phyloP scores from a whole-genome alignment of 495 filamentous ascomycete species.

The Ramalina peruviana region DNA sequence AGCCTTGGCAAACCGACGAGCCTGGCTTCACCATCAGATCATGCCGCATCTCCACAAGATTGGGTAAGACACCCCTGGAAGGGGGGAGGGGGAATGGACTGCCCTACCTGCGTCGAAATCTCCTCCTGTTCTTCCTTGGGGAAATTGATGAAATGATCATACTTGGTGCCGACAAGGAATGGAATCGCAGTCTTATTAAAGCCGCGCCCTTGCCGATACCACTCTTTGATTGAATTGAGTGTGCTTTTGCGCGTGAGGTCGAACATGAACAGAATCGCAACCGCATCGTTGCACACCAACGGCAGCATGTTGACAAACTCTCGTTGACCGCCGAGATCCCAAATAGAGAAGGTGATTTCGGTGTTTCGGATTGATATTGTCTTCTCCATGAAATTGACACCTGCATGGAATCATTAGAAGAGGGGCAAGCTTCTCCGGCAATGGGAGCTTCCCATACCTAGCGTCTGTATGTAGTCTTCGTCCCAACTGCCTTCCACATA shows the following conservation, averaged over 20 bases:
- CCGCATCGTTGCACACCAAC: constrained; percentile 95
- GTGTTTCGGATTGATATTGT: constrained; percentile 98
- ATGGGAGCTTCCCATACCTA: constrained; percentile 41
- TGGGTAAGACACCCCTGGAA: not conserved
- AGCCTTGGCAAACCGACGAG: constrained; percentile 88
- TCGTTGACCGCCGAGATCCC: constrained; percentile 94
- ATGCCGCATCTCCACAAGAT: not conserved
- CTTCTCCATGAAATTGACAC: constrained; percentile 99
- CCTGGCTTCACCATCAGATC: constrained; percentile 34
- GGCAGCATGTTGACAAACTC: constrained; percentile 99
- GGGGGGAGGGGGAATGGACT: not conserved
- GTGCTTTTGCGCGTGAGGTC: constrained; percentile 96
- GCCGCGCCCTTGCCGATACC: constrained; percentile 93
- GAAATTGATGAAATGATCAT: constrained; percentile 98
- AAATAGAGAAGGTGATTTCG: constrained; percentile 99
- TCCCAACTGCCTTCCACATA: constrained; percentile 99
- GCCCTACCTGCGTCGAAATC: constrained; percentile 75
- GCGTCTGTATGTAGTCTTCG: constrained; percentile 97
- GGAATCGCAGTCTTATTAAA: constrained; percentile 99
- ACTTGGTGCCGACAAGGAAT: constrained; percentile 92
- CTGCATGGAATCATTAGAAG: constrained; percentile 21
- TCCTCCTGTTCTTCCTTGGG: constrained; percentile 95
- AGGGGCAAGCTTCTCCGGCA: not conserved
- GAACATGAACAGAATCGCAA: constrained; percentile 99
- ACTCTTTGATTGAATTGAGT: constrained; percentile 97